phyloP scores from a whole-genome alignment of 345 rosid genomes.

The Salix exigua region DNA sequence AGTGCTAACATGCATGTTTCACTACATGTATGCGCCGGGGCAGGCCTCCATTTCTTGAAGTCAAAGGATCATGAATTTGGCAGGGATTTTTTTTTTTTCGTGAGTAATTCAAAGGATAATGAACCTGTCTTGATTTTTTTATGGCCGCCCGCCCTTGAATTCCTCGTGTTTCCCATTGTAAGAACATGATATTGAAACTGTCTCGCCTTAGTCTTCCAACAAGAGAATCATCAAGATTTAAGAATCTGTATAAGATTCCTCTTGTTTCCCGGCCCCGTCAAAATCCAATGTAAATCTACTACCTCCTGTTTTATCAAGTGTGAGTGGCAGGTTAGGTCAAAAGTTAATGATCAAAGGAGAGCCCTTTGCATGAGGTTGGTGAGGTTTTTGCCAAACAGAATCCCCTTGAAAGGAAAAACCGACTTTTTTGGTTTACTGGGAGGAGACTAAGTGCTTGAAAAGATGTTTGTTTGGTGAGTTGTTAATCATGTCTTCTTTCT shows the following conservation, averaged over 20 bases:
- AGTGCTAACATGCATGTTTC: not conserved
- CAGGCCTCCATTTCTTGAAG: not conserved
- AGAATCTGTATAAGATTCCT: not conserved
- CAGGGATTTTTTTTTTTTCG: not conserved
- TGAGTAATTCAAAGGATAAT: not conserved
- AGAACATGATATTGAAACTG: constrained; percentile 13
- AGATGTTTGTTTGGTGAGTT: constrained; percentile 1
- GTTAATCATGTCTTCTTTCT: not conserved
- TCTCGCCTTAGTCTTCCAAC: not conserved
- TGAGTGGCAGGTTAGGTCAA: constrained; percentile 18
- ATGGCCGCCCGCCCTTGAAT: constrained; percentile 18
- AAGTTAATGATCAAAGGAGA: not conserved
- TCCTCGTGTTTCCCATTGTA: constrained; percentile 15
- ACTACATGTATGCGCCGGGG: not conserved
- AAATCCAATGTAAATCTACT: constrained; percentile 1
- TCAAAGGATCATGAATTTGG: constrained; percentile 2
- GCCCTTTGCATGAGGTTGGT: not conserved
- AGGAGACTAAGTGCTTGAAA: constrained; percentile 27
- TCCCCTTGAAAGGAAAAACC: not conserved
- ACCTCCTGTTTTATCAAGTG: not conserved
- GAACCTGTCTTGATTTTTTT: too few relatives aligned
- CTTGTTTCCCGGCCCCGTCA: not conserved
- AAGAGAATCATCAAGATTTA: not conserved
- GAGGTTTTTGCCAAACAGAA: not conserved
- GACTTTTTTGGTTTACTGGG: not conserved